Evolutionary conservation across 2,329 filamentous ascomycete species (phyloP).

Genomic region (Pestalotiopsis sp.): DNA sequence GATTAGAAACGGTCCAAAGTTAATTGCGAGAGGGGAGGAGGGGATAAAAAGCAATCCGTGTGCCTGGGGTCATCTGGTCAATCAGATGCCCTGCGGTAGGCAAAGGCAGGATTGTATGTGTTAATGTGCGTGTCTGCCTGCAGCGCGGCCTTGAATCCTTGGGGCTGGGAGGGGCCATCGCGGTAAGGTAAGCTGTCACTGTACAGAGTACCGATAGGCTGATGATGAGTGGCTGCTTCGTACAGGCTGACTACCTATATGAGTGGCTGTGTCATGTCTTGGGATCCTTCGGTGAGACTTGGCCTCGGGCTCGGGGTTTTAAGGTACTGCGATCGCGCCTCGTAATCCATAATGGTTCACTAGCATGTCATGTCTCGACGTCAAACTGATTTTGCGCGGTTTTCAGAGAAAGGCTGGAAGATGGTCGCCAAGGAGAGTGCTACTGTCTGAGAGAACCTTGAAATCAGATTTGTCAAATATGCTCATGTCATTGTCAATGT

Average conservation of each 20-base stretch:
- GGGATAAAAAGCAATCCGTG: background rate
- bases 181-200: no score
- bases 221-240: background rate
- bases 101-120: no score
- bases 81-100: no score
- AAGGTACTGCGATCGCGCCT: background rate
- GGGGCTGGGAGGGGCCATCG: background rate
- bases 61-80: no score
- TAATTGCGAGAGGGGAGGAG: background rate
- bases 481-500: background rate
- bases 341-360: background rate
- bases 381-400: background rate
- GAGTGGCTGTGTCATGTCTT: background rate
- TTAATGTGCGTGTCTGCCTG: background rate
- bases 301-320: background rate
- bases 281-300: background rate
- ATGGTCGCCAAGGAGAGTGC: background rate
- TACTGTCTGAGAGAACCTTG: background rate
- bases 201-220: no score
- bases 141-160: background rate
- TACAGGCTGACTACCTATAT: background rate
- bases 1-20: background rate
- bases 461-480: no score
- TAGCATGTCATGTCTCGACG: background rate
- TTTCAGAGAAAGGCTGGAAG: background rate